Percentiles rank a stretch among this genome's conserved stretches.
Evolutionary conservation across 192 early-diverging fungal genomes (phyloP).

Genomic region (Coemansia sp.): DNA sequence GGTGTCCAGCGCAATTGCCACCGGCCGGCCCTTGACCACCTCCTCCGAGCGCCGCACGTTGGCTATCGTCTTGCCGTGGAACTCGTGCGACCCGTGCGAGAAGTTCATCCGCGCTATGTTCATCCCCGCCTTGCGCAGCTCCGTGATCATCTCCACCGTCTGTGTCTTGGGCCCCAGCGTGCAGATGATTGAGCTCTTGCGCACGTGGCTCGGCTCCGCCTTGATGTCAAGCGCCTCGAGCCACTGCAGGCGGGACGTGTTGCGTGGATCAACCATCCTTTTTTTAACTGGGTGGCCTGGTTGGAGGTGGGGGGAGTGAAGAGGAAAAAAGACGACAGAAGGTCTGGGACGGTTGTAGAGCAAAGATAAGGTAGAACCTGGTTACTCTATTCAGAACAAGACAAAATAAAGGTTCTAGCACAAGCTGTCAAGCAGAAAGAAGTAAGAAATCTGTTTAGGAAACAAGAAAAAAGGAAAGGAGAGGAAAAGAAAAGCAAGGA

Average conservation of each 20-base stretch:
- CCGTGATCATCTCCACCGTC: conserved; percentile 66
- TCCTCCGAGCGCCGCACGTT: conserved; percentile 63
- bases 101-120: conserved; percentile 83
- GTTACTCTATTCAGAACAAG: background rate
- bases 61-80: conserved; percentile 72
- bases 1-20: conserved; percentile 79
- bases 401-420: conserved; percentile 8
- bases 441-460: too few relatives aligned
- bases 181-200: conserved; percentile 83
- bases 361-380: background rate
- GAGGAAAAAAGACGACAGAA: background rate
- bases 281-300: background rate
- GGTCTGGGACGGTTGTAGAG: background rate
- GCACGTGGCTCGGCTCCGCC: conserved; percentile 57
- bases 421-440: background rate
- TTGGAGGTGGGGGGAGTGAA: background rate
- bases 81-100: conserved; percentile 68
- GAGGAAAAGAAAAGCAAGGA: background rate
- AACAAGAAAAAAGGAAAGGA: background rate
- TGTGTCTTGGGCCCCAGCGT: conserved; percentile 81
- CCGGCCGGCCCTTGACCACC: conserved; percentile 48
- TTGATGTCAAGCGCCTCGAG: conserved; percentile 65
- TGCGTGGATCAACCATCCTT: conserved; percentile 52
- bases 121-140: conserved; percentile 74
- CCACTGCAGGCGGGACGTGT: conserved; percentile 73